Base-by-base conservation (phyloP, 2,329 filamentous ascomycete species). In the Botrytis pseudocinerea region DNA sequence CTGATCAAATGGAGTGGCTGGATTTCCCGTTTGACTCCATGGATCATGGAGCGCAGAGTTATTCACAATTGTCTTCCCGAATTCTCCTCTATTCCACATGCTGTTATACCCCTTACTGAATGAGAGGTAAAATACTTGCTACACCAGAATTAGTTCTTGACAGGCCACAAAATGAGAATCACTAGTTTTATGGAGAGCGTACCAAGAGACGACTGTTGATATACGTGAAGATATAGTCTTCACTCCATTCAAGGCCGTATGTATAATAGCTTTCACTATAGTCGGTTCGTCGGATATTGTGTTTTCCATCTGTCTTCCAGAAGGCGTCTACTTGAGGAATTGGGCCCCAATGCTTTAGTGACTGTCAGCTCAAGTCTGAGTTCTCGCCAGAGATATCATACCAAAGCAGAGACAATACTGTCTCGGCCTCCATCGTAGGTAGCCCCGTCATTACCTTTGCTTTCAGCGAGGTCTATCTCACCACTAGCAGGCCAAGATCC, bases 381-480 rank as follows among this genome's bases (percentile, higher is more conserved):
- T 32, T 10, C 75, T 5, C 35, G 7, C 25, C 35, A 10, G 35
- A 62, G 16, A 48, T 8, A 25, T n/a, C 60, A 85, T 85, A 85
- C 86, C 32, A 87, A 77, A 4, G 85, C 83, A 66, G 83, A 82
- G 66, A 81, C 83, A 74, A 83, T 81, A 14, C 81, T 79, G 75
- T 87, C 82, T 46, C 83, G 82, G 25, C 85, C 85, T 54, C 81
- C 81, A 35, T 81, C 78, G 54, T 78, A 71, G 74, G 84, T 83
- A 48, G 76, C 75, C n/a, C 79, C 78, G 44, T 80, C 78, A 75
- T 88, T 87, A 63, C 87, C 87, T 44, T 85, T 81, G 46, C 82
- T 80, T 79, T 87, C 85, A 75, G 83, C 82, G 60, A 88, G 85
- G 78, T 88, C 86, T 71, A 88, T 88, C 77, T 88, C 86, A 38